Conservation (phyloP, 2,329 filamentous ascomycete genomes). For the Ilyonectria sp. region DNA sequence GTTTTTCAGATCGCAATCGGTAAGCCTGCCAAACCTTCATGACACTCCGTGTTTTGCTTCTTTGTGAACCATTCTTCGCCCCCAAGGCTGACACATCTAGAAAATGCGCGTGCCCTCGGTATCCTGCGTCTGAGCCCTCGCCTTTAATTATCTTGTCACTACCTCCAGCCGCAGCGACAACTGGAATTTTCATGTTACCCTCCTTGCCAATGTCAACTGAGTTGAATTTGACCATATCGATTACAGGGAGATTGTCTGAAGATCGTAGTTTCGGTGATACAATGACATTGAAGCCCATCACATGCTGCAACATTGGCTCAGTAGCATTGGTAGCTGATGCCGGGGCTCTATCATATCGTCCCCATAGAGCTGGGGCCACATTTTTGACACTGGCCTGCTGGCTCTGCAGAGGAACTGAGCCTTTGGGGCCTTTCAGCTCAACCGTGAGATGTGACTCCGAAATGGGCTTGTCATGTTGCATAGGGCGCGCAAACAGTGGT, state of each 20-base stretch:
- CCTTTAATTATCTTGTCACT: background rate
- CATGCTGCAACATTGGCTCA: background rate
- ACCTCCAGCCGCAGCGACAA: background rate
- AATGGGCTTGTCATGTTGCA: background rate
- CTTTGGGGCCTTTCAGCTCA: background rate
- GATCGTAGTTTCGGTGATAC: background rate
- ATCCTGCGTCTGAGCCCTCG: too few species aligned
- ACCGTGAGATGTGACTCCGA: background rate
- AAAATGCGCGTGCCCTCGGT: too few species aligned
- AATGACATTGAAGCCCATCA: background rate
- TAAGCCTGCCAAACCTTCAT: too few species aligned
- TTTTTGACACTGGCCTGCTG: background rate
- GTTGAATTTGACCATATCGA: background rate
- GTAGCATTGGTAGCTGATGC: background rate
- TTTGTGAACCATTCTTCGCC: too few species aligned
- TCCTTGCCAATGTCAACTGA: background rate
- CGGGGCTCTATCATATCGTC: background rate
- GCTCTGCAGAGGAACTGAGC: background rate
- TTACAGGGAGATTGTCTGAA: background rate
- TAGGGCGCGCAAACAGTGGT: background rate
- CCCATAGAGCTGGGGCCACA: background rate
- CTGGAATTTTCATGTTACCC: background rate
- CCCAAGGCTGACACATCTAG: too few species aligned
- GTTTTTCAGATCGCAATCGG: too few species aligned
- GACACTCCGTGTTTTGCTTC: too few species aligned